These are phyloP conservation scores for Cutaneotrichosporon daszewskae DNA, from an alignment of 1,284 basidiomycete genomes.

Conservation along the genomic window DNA sequence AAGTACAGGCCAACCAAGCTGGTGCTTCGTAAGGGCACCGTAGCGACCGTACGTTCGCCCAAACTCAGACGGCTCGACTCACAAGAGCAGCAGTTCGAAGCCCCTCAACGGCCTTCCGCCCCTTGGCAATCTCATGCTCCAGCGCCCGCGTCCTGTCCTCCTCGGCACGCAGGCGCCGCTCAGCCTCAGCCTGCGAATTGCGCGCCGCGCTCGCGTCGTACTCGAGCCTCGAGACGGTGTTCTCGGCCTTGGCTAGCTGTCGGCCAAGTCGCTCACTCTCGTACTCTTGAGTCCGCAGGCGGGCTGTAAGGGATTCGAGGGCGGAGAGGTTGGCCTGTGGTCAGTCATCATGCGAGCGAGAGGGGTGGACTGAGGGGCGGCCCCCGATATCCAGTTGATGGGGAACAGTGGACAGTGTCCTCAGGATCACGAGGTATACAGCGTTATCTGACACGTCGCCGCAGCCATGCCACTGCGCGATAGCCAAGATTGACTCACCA, in stretches of 20 bases:
- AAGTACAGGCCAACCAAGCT: too few species aligned
- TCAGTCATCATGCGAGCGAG: slow-evolving; percentile 4
- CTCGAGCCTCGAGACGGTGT: slow-evolving; percentile 44
- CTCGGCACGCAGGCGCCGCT: slow-evolving; percentile 48
- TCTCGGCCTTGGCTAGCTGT: slow-evolving; percentile 47
- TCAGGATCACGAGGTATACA: neutral
- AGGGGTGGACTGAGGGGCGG: too few species aligned
- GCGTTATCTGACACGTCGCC: neutral
- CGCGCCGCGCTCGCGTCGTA: too few species aligned
- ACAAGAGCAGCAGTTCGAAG: slow-evolving; percentile 47
- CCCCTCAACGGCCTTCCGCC: slow-evolving; percentile 41
- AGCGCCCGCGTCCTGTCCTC: slow-evolving; percentile 58
- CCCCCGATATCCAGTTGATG: too few species aligned
- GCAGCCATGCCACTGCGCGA: neutral
- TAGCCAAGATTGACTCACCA: slow-evolving; percentile 68
- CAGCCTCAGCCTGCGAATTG: too few species aligned
- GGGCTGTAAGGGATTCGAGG: slow-evolving; percentile 69
- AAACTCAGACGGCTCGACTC: slow-evolving; percentile 10
- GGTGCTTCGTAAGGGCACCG: too few species aligned
- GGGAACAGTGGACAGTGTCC: too few species aligned
- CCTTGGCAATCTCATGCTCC: slow-evolving; percentile 33
- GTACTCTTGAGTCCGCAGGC: slow-evolving; percentile 69
- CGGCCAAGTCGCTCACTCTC: slow-evolving; percentile 70
- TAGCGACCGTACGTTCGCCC: neutral
- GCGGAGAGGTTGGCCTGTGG: slow-evolving; percentile 65